Base-by-base conservation (phyloP, 2,329 filamentous ascomycete genomes). In the Xenosphaeropsis pyriputrescens region DNA sequence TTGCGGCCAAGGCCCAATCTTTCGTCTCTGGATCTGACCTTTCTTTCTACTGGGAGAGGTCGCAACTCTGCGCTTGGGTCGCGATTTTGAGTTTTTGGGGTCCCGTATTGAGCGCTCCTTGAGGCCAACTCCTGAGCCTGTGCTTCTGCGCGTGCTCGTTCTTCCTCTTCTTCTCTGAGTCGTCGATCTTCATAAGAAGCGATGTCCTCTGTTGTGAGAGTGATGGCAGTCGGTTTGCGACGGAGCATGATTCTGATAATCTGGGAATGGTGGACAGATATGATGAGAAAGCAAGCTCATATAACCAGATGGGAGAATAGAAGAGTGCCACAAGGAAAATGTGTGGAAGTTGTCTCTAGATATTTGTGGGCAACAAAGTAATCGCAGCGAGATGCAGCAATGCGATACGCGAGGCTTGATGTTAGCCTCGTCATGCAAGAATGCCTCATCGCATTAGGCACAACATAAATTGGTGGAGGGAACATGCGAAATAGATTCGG, bases 171-270 rank as follows among this genome's bases (percentile, higher is more conserved):
- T 45, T 56, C 51, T 38, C 57, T 57, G 17, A 60, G 62, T 43
- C 75, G 69, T 18, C 67, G 66, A 54, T 79, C 75, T 51, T 85
- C 79, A 59, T 82, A 84, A 38, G 70, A 64, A 30, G 77, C 75
- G 30, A 85, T 66, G 55, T 85, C 80, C 51, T 82, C 75, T 35
- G 73, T 64, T 2, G 79, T 84, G 45, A 85, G 69, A 39, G 68
- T 64, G 44, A 85, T 72, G 12, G 71, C 70, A 34, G 80, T 85
- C 9, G 79, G 69, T 13, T 73, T 69, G 34, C 79, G 72, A 48
- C 76, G 74, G 47, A 81, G 73, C 75, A 81, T 78, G n/a, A 30
- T 43, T 26, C 9, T 38, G 22, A 9, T 19, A 26, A 9, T 6
- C 22, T 6, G 22, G 12, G 12, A 26, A 26, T 26, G 22, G 22